Base-by-base conservation (phyloP, 164 flowering plant genomes). In the Nelumbo lutea region DNA sequence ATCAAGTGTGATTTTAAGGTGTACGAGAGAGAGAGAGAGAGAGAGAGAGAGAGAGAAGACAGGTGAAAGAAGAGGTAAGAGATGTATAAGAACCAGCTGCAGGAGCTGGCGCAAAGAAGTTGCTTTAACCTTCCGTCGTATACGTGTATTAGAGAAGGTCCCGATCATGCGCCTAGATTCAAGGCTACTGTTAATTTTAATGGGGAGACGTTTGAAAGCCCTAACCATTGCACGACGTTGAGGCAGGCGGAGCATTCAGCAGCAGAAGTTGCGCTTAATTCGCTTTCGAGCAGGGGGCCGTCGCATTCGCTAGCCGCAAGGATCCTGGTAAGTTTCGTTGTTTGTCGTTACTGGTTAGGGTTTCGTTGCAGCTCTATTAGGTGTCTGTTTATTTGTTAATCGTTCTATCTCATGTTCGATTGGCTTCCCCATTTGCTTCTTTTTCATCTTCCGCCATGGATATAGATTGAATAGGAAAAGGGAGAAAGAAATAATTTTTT, bases 81-180 rank as follows among this genome's bases (percentile, higher is more conserved):
- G 78, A 88, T 95, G 99, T 95, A 95, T 72, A 95, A 95, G 85
- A 95, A 92, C 88, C 97, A 95, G 94, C 91, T 95, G 3, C 99
- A 95, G 71, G 98, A 95, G 94, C 91, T 95, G 88, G 97, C 98
- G 47, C 98, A 94, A 85, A 78, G 98, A 84, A 94, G 99, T 85
- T 95, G 97, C 83, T 95, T 95, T 78, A 95, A 87, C 59, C 83
- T 95, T 4, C 99, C 99, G 2, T 88, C 96, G 1, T 95, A 95
- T 75, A 80, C 91, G 6, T 92, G 97, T 78, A 80, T 90, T 44
- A 68, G 99, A 72, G 97, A 95, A 80, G 99, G 99, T 42, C 99
- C 99, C 0, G 99, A 95, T 82, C 99, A 95, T 83, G 97, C 99
- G 79, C 99, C 99, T 45, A 72, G 99, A 50, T 95, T 95, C 81